Conservation (phyloP, 148 eudicot genomes). For the Camellia sinensis region DNA sequence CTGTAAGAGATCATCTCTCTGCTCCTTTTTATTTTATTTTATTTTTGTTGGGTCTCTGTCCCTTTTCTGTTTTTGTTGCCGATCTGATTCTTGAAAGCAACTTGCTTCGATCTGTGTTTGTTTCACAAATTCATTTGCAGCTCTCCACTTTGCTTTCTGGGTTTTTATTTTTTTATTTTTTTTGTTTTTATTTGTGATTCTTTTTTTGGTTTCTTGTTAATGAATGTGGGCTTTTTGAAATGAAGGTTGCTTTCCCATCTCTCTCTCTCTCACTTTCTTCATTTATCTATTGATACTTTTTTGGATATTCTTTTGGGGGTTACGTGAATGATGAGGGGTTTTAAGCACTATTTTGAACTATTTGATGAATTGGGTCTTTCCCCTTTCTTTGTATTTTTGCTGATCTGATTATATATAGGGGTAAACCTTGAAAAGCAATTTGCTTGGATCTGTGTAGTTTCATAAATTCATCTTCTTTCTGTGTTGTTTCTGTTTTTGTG, state of each 20-base stretch:
- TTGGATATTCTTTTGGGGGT: background rate
- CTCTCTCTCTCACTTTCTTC: background rate
- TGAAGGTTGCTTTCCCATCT: background rate
- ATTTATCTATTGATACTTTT: background rate
- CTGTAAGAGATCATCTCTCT: slow-evolving; percentile 26
- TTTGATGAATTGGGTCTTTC: no score
- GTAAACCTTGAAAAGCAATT: no score
- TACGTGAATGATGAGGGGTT: background rate
- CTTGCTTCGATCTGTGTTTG: background rate
- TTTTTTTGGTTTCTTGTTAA: no score
- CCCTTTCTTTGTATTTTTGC: no score
- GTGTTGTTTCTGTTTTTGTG: no score
- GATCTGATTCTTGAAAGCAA: background rate
- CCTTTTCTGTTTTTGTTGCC: no score
- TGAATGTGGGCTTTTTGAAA: background rate
- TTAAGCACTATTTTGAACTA: background rate
- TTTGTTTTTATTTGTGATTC: no score
- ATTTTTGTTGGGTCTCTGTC: no score
- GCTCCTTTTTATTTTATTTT: background rate
- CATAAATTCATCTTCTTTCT: no score
- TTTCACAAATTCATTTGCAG: background rate
- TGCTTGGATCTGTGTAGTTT: no score
- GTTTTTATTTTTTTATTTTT: no score
- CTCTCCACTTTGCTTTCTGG: background rate
- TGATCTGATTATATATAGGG: no score